Evolutionary conservation across 768 basidiomycete genomes (phyloP), one percentile per base, ranked within the genome.

Genomic region (Leccinum fibrillosum): DNA sequence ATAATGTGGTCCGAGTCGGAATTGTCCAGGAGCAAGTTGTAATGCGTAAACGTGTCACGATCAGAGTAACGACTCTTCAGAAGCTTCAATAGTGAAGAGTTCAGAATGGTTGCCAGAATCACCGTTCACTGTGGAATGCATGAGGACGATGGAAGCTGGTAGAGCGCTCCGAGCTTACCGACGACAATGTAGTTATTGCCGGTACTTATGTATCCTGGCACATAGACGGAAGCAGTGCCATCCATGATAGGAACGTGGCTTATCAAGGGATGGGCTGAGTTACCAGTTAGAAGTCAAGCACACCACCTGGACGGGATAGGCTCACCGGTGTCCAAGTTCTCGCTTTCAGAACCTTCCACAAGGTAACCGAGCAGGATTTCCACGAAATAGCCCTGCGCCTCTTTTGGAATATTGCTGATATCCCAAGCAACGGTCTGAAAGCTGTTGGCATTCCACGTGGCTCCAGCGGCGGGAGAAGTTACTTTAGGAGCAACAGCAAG

Each of bases 91-190:
- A 1, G 78, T 82, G 67, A 91, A 90, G 39, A 72, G 17, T 0
- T 81, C 81, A 64, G 82, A 86, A 9, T 69, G 62, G 60, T 91
- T 83, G 11, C 88, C 89, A 13, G 85, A 87, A 65, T 86, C 83
- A 26, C 88, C 88, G 61, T 86, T 75, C 44, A 88, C 88, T 89
- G 56, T 54, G 13, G 47, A 48, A 50, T 2, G 28, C 3, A 32
- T 65, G 17, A 56, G 53, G 8, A 57, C n/a, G 39, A 26, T 19
- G 11, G 32, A 25, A 21, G 49, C 25, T 7, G 5, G 45, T 9
- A 3, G 30, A 23, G 19, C 13, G 5, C 17, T 4, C 13, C 2
- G 8, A 50, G 82, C 88, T 76, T 66, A 89, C 88, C 65, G 58
- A 81, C 85, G 66, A 90, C 72, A 55, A 85, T 78, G 62, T 88